Percentiles rank a stretch among this genome's conserved stretches.
Evolutionary conservation across 495 filamentous ascomycete species (phyloP).

Genomic region (Glutinoglossum americanum): DNA sequence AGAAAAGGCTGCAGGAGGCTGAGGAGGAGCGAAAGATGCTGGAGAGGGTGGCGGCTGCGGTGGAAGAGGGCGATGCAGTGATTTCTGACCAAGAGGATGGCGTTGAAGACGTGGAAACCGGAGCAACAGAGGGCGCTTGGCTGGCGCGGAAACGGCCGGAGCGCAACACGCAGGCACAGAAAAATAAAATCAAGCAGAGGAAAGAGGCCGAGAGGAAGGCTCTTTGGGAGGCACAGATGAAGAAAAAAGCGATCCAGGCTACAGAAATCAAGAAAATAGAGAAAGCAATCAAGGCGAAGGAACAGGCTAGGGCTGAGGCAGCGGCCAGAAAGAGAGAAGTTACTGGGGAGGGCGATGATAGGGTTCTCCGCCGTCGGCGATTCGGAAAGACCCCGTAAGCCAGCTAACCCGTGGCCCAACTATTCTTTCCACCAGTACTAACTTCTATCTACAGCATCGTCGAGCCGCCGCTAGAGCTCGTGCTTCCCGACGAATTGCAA

Average conservation of each 20-base stretch:
- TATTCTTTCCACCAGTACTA: neutral
- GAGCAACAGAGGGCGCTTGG: constrained; percentile 29
- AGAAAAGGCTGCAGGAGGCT: constrained; percentile 46
- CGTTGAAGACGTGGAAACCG: constrained; percentile 53
- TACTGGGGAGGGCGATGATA: constrained; percentile 29
- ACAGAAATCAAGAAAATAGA: constrained; percentile 43
- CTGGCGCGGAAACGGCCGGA: constrained; percentile 48
- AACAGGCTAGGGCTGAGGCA: constrained; percentile 21
- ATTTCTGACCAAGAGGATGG: constrained; percentile 43
- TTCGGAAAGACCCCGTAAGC: constrained; percentile 51
- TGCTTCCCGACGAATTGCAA: constrained; percentile 80
- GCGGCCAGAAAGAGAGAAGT: constrained; percentile 10
- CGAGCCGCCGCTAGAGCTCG: constrained; percentile 62
- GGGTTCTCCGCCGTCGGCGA: constrained; percentile 43
- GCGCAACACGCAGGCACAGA: constrained; percentile 65
- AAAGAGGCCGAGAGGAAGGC: constrained; percentile 64
- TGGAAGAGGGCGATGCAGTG: constrained; percentile 28
- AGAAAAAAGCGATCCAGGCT: constrained; percentile 44
- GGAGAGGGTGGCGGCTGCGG: constrained; percentile 15
- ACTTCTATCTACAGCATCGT: constrained; percentile 32
- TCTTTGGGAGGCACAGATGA: constrained; percentile 48
- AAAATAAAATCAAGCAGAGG: constrained; percentile 67
- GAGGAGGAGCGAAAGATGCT: constrained; percentile 35
- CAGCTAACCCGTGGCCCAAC: neutral
- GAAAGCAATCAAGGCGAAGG: constrained; percentile 36